Percentiles rank a stretch among this genome's conserved stretches.
phyloP scores from a whole-genome alignment of 2,329 filamentous ascomycete species.

The Colletotrichum kahawae region DNA sequence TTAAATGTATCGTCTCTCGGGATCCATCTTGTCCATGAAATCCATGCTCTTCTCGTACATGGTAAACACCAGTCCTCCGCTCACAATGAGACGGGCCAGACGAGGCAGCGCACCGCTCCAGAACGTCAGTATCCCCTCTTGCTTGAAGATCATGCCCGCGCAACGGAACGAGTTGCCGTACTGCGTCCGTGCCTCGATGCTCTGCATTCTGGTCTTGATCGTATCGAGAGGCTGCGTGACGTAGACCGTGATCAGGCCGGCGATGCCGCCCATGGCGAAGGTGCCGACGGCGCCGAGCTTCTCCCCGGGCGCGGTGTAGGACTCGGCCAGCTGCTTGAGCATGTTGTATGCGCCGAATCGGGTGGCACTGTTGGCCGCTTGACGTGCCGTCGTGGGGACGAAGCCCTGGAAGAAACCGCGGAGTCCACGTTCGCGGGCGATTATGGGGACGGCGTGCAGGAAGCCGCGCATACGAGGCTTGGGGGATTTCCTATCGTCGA shows the following conservation, averaged over 20 bases:
- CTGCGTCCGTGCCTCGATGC: conserved; percentile 77
- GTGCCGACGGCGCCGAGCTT: conserved; percentile 89
- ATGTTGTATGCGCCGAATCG: conserved; percentile 91
- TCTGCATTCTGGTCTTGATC: conserved; percentile 98
- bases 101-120: conserved; percentile 94
- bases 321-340: conserved; percentile 87
- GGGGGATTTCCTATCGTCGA: conserved; percentile 89
- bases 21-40: conserved; percentile 78
- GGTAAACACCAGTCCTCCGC: conserved; percentile 96
- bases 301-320: conserved; percentile 92
- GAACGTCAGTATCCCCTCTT: conserved; percentile 88
- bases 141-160: conserved; percentile 80
- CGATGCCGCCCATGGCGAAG: conserved; percentile 87
- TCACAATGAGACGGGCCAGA: conserved; percentile 83
- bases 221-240: conserved; percentile 82
- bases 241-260: conserved; percentile 89
- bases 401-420: conserved; percentile 97
- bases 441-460: conserved; percentile 86
- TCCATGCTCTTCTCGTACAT: conserved; percentile 99
- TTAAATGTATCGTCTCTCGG: conserved; percentile 82
- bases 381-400: conserved; percentile 89
- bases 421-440: conserved; percentile 85
- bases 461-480: conserved; percentile 92
- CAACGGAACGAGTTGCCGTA: conserved; percentile 92
- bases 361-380: conserved; percentile 92